Base-by-base conservation (phyloP, 2,329 filamentous ascomycete species). In the Elsinoe ampelina region DNA sequence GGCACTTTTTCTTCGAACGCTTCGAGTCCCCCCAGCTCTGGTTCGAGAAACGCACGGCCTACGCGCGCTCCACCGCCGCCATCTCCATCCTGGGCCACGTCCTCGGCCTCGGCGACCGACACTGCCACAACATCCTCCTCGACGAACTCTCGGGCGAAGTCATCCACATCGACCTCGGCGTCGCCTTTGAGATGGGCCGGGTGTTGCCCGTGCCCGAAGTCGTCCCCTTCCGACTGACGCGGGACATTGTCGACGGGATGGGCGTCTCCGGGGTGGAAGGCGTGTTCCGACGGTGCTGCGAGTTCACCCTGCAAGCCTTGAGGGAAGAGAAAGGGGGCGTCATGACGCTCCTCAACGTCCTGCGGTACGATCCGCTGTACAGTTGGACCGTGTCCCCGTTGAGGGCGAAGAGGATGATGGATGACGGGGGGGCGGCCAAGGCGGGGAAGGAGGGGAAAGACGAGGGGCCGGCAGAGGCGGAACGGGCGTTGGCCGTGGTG, bases 361-460 rank as follows among this genome's bases (percentile, higher is more conserved):
- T 99, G 58, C 86, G 95, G n/a, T 97, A 96, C 71, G 93, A 99
- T 76, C 95, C 93, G 1, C 75, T 99, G 60, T 95, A 97, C 70
- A 93, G 84, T 59, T 99, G 93, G 93, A 92, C 89, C 35, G 84
- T 96, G 57, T 93, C 88, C 10, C 82, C 83, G 0, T 70, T 84
- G 13, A 78, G 83, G 50, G 79, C 83, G 57, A 83, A 81, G 68
- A 77, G 79, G 56, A 85, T 86, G 78, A 83, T 86, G 65, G 81
- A 85, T 63, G 81, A 79, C 7, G 75, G 84, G 43, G 79, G 80
- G 2, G 76, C 74, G 50, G n/a, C n/a, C n/a, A 63, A 61, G 7
- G 73, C 67, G 30, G 71, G 67, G 5, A 73, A 57, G 2, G 68
- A 68, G 13, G 62, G 70, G 59, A 63, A 67, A 58, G 74, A 77